Evolutionary conservation across 2,329 filamentous ascomycete species (phyloP).

Genomic region (Trichoderma simmonsii): DNA sequence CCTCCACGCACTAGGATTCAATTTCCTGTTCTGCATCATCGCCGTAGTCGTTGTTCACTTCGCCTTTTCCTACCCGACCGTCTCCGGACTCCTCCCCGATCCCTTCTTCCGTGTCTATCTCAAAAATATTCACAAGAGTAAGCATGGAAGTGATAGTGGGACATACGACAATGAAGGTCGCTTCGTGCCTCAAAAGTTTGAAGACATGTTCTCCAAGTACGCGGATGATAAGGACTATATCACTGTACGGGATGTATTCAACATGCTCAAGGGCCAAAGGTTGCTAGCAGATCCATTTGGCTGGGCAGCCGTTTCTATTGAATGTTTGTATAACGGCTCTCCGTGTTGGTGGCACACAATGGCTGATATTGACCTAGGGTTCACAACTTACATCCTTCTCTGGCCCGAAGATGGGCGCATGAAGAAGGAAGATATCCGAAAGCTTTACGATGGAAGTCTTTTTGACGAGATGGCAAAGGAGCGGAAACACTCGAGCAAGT

Average conservation of each 20-base stretch:
- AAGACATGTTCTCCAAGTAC: conserved; percentile 50
- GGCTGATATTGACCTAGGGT: conserved; percentile 17
- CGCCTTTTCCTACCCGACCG: conserved; percentile 46
- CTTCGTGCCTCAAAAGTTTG: conserved; percentile 48
- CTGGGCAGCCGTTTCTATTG: conserved; percentile 24
- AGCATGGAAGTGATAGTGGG: conserved; percentile 46
- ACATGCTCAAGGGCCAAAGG: conserved; percentile 40
- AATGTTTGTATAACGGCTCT: conserved; percentile 23
- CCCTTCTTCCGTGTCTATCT: conserved; percentile 39
- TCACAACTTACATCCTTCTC: conserved; percentile 47
- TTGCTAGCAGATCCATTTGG: conserved; percentile 43
- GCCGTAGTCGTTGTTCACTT: conserved; percentile 40
- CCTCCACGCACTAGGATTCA: conserved; percentile 40
- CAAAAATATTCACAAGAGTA: conserved; percentile 39
- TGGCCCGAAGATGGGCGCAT: conserved; percentile 53
- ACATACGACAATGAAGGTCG: conserved; percentile 48
- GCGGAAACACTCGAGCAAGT: background rate
- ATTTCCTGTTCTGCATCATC: conserved; percentile 37
- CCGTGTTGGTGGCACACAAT: no score
- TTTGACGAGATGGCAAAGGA: conserved; percentile 20
- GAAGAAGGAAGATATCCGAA: conserved; percentile 50
- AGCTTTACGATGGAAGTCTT: conserved; percentile 26
- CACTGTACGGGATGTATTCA: conserved; percentile 34
- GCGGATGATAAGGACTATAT: conserved; percentile 39
- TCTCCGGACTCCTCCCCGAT: conserved; percentile 36